phyloP scores from a whole-genome alignment of 306 rosid species.

The Prosopis cineraria region DNA sequence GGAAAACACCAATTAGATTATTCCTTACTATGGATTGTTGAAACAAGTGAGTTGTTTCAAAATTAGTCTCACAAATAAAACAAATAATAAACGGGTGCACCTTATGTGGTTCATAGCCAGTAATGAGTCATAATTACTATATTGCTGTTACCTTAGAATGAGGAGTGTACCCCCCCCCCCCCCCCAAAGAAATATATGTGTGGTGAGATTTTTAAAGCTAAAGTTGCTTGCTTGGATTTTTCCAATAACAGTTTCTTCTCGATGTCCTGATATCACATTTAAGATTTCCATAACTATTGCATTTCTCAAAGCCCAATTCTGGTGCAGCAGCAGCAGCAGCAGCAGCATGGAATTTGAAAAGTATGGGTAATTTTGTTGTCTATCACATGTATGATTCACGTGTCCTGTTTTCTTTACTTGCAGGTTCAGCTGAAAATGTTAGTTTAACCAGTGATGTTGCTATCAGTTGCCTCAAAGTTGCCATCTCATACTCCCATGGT shows the following conservation, averaged over 20 bases:
- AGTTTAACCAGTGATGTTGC: slow-evolving; percentile 63
- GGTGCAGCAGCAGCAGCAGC: not conserved
- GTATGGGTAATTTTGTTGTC: not conserved
- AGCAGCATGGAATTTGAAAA: not conserved
- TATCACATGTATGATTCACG: not conserved
- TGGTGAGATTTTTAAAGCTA: not conserved
- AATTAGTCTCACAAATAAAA: not conserved
- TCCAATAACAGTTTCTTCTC: not conserved
- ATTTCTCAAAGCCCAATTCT: not conserved
- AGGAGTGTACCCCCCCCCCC: not conserved
- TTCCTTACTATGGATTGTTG: not conserved
- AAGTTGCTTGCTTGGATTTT: not conserved
- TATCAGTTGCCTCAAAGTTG: slow-evolving; percentile 58
- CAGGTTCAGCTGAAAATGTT: slow-evolving; percentile 62
- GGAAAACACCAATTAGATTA: not conserved
- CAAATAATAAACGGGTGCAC: not conserved
- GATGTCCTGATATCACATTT: not conserved
- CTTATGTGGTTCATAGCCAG: not conserved
- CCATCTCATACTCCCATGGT: slow-evolving; percentile 43
- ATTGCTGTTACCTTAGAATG: not conserved
- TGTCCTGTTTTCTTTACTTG: slow-evolving; percentile 31
- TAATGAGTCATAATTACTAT: not conserved
- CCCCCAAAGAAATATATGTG: too few species aligned
- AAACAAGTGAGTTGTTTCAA: too few species aligned
- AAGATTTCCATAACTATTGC: not conserved